These are phyloP conservation scores for Leishmania lainsoni DNA, from an alignment of 208 protist species.

Conservation along the genomic window DNA sequence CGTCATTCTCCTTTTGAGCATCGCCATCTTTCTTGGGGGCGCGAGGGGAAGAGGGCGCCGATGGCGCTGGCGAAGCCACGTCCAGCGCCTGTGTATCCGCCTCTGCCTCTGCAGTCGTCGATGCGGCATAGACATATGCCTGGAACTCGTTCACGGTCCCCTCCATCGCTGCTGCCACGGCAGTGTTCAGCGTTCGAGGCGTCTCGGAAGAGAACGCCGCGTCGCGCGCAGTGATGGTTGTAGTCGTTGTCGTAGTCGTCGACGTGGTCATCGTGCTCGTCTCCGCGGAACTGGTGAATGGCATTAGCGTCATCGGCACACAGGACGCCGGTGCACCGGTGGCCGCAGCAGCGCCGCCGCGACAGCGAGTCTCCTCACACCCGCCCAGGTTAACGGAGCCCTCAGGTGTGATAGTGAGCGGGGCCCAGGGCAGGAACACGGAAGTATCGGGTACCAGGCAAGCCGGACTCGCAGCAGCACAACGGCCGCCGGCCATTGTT, in stretches of 20 bases:
- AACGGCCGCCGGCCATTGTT: neutral
- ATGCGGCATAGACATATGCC: conserved; percentile 2
- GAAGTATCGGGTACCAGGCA: conserved; percentile 44
- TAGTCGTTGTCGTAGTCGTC: conserved; percentile 7
- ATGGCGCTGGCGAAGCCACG: neutral
- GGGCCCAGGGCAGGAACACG: conserved; percentile 70
- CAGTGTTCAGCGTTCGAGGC: conserved; percentile 3
- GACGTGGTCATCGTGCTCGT: conserved; percentile 23
- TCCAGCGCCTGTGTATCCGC: conserved; percentile 12
- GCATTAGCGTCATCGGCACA: conserved; percentile 18
- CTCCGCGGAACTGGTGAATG: conserved; percentile 33
- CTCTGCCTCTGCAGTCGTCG: conserved; percentile 1
- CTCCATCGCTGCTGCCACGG: conserved; percentile 20
- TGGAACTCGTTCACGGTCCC: conserved; percentile 30
- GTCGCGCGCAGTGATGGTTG: conserved; percentile 10
- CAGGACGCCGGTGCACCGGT: neutral
- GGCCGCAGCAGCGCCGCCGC: neutral
- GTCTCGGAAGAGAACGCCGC: neutral
- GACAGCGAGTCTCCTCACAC: neutral
- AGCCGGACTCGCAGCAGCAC: neutral
- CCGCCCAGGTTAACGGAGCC: conserved; percentile 40
- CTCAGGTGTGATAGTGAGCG: conserved; percentile 64
- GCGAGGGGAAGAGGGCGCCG: neutral
- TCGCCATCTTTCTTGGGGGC: neutral
- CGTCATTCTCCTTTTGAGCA: conserved; percentile 21